Conservation (phyloP, 1,284 basidiomycete genomes). For the Ganoderma boninense region DNA sequence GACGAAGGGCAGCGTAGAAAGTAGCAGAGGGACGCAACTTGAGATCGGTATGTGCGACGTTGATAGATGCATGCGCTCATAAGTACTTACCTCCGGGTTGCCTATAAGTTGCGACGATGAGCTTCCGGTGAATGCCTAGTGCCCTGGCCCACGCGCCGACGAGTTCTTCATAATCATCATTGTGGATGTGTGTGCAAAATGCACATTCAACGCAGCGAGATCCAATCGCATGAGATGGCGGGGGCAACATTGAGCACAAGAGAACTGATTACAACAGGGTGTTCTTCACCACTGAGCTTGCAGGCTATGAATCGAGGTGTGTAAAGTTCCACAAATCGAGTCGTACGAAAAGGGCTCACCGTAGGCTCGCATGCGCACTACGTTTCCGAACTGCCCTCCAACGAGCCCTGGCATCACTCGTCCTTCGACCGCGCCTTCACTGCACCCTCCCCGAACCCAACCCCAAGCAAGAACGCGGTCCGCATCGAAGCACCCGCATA, state of each 20-base stretch:
- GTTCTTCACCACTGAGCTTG: background rate
- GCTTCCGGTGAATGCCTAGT: no score
- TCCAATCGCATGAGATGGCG: no score
- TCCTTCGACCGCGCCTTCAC: background rate
- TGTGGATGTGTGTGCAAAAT: no score
- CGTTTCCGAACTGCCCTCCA: background rate
- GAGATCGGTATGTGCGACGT: no score
- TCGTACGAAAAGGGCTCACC: background rate
- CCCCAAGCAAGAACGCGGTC: conserved; percentile 47
- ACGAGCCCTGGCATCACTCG: background rate
- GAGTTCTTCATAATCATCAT: no score
- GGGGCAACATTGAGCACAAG: background rate
- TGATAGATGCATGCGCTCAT: no score
- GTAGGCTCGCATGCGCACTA: background rate
- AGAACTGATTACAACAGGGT: background rate
- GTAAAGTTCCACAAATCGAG: background rate
- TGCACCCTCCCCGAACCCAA: conserved; percentile 36
- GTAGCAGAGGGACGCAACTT: no score
- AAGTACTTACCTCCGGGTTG: no score
- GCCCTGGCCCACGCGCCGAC: no score
- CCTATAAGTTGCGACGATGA: no score
- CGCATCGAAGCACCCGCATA: conserved; percentile 54
- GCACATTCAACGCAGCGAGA: no score
- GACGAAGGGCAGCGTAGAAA: no score
- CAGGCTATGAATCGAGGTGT: background rate